Evolutionary conservation across 306 rosid genomes (phyloP), one percentile per base, ranked within the genome.

Genomic region (Boehmeria nivea): DNA sequence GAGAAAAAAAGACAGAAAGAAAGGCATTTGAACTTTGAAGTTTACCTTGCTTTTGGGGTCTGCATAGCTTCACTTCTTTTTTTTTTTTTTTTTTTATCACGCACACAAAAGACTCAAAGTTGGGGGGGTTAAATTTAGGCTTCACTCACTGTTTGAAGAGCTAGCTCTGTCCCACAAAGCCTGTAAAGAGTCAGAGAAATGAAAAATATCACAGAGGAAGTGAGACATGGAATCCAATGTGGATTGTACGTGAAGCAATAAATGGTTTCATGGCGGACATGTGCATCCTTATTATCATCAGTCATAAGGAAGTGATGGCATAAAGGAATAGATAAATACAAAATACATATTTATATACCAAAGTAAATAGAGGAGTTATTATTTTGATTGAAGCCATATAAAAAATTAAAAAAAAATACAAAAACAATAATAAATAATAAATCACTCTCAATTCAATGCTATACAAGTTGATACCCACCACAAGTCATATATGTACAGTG

Each of bases 21-120:
- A 50, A 39, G 65, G 56, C 54, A 60, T 40, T 61, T 50, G 39
- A 65, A 83, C 68, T 66, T 75, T n/a, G 17, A 40, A 40, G 45
- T 40, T 50, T 50, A 93, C 96, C 99, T 85, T 69, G 95, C 74
- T 80, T 93, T 93, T 13, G 99, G 86, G 74, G 99, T 87, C 81
- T 93, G 99, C 99, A 93, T 93, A 45, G 51, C 76, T 73, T 64
- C 49, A 43, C 45, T 59, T 49, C 53, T 75, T 72, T 61, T 65
- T 64, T 46, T 12, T 59, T 49, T 46, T 75, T 72, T 61, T 65
- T 64, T 46, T 12, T 14, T 11, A 10, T 3, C 45, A 40, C 18
- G 40, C 44, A 60, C 65, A 43, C 73, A 40, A 70, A 70, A 63
- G 40, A 17, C 54, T 40, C 45, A 8, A 12, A 23, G 31, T 23